phyloP scores from a whole-genome alignment of 148 eudicot species.

The Heliosperma pusillum region DNA sequence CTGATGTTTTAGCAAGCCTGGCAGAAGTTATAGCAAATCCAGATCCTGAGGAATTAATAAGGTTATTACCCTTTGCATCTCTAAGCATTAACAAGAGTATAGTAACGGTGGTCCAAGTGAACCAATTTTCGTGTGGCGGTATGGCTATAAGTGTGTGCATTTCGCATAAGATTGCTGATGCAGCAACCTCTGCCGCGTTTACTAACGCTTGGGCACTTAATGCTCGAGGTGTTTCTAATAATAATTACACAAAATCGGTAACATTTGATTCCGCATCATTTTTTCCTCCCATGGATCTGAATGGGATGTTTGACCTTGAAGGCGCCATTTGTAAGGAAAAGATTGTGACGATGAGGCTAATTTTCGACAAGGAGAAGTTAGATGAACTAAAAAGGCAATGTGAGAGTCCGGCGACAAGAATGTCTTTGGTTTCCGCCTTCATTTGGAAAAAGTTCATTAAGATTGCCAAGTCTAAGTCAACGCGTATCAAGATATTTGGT shows the following conservation, averaged over 20 bases:
- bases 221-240: neutral
- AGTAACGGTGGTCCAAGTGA: conserved; percentile 23
- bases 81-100: neutral
- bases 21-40: neutral
- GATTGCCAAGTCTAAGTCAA: neutral
- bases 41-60: neutral
- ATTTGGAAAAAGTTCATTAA: neutral
- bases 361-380: conserved; percentile 4
- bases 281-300: conserved; percentile 7
- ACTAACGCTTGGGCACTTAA: conserved; percentile 32
- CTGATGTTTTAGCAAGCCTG: conserved; percentile 14
- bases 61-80: conserved; percentile 9
- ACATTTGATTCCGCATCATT: conserved; percentile 7
- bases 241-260: neutral
- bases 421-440: neutral
- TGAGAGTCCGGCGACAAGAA: neutral
- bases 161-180: conserved; percentile 34
- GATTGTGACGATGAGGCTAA: conserved; percentile 10
- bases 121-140: conserved; percentile 31
- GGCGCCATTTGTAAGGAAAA: neutral
- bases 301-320: neutral
- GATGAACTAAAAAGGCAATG: neutral
- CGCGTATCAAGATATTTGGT: neutral
- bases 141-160: conserved; percentile 20
- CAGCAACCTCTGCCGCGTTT: conserved; percentile 15